These are phyloP conservation scores for Botrytis cinerea DNA, from an alignment of 2,329 filamentous ascomycete species.

Conservation along the genomic window DNA sequence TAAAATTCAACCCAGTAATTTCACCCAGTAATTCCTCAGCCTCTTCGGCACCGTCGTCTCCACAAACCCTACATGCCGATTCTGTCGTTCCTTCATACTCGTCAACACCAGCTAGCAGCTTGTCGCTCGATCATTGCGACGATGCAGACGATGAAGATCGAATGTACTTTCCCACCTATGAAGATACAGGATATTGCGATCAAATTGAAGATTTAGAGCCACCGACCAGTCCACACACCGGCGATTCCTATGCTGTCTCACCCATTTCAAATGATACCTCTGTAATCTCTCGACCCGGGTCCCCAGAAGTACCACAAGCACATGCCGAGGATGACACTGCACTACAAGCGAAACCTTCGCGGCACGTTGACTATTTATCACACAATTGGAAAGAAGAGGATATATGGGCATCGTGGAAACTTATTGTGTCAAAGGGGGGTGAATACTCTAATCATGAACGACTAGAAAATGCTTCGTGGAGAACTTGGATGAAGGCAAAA, in stretches of 20 bases:
- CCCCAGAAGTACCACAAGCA: conserved; percentile 29
- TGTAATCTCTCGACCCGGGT: conserved; percentile 50
- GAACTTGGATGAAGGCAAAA: conserved; percentile 92
- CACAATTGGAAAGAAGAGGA: conserved; percentile 95
- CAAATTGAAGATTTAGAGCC: conserved; percentile 49
- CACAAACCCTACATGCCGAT: conserved; percentile 53
- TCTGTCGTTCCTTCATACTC: conserved; percentile 57
- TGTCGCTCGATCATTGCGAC: conserved; percentile 72
- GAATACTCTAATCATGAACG: conserved; percentile 66
- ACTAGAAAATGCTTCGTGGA: conserved; percentile 93
- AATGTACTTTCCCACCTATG: conserved; percentile 45
- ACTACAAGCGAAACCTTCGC: conserved; percentile 48
- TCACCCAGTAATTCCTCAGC: conserved; percentile 39
- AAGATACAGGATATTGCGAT: conserved; percentile 35
- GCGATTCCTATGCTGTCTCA: conserved; percentile 56
- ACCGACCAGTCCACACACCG: conserved; percentile 52
- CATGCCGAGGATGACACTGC: conserved; percentile 54
- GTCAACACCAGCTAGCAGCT: conserved; percentile 64
- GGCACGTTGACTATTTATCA: conserved; percentile 94
- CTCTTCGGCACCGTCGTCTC: conserved; percentile 60
- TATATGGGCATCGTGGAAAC: conserved; percentile 96
- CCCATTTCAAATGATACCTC: conserved; percentile 63
- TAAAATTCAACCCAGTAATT: conserved; percentile 34
- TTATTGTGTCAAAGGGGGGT: conserved; percentile 73
- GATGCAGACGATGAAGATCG: conserved; percentile 39